Conservation (phyloP, 768 basidiomycete genomes). For the Cyathus striatus region DNA sequence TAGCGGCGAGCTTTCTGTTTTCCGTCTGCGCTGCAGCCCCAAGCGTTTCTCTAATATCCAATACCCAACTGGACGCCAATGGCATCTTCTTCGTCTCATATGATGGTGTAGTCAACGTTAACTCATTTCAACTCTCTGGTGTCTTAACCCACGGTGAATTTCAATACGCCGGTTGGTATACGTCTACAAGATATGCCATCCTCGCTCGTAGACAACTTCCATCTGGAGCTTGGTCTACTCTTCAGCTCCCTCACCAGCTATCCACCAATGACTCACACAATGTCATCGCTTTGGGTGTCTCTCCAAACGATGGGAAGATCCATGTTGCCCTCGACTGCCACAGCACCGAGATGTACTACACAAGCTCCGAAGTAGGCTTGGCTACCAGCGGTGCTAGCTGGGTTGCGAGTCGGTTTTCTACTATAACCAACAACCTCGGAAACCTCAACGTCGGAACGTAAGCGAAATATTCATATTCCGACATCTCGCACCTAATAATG, state of each 20-base stretch:
- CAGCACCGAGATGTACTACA: constrained; percentile 37
- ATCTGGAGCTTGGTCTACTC: constrained; percentile 33
- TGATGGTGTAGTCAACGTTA: constrained; percentile 42
- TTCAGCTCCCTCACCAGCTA: constrained; percentile 36
- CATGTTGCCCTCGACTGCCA: constrained; percentile 45
- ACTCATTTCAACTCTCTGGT: constrained; percentile 40
- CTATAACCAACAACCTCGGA: constrained; percentile 34
- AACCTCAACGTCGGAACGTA: constrained; percentile 37
- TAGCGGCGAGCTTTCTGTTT: constrained; percentile 7
- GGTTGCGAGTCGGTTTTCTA: constrained; percentile 34
- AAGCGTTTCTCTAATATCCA: constrained; percentile 30
- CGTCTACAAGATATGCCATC: constrained; percentile 30
- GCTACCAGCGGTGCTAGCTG: constrained; percentile 37
- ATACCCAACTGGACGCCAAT: constrained; percentile 30
- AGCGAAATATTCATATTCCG: constrained; percentile 10
- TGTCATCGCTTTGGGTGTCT: constrained; percentile 37
- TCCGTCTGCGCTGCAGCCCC: constrained; percentile 27
- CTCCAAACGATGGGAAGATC: constrained; percentile 38
- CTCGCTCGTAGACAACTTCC: constrained; percentile 36
- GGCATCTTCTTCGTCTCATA: constrained; percentile 41
- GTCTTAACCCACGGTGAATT: constrained; percentile 32
- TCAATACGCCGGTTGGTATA: constrained; percentile 44
- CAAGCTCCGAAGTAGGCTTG: constrained; percentile 31
- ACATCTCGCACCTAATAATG: neutral
- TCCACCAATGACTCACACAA: constrained; percentile 40